A percentile compares a stretch with the other conserved stretches of the same genome.
These are phyloP conservation scores for Sphagnum magellanicum DNA, from an alignment of 228 moss, liverwort and hornwort species.

Conservation along the genomic window DNA sequence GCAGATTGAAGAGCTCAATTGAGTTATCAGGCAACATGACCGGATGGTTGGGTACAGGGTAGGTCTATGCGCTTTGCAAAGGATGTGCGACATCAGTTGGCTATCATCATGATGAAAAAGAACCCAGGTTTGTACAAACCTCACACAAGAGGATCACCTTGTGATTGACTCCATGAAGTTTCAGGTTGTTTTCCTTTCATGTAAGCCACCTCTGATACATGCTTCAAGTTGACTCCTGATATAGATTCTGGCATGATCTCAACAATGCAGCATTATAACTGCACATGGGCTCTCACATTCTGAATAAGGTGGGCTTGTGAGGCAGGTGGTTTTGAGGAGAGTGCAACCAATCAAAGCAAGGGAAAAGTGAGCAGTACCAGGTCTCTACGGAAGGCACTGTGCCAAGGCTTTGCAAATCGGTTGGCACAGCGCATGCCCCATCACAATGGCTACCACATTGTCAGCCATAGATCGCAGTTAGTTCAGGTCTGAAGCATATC, in stretches of 20 bases:
- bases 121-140: conserved; percentile 25
- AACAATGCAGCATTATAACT: neutral
- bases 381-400: conserved; percentile 74
- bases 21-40: too few species aligned
- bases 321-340: conserved; percentile 1
- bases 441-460: conserved; percentile 83
- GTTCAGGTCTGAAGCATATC: conserved; percentile 43
- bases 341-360: conserved; percentile 15
- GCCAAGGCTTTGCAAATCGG: conserved; percentile 81
- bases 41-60: conserved; percentile 22
- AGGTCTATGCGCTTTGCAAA: conserved; percentile 90
- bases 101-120: conserved; percentile 54
- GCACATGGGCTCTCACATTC: neutral
- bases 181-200: neutral
- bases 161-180: neutral
- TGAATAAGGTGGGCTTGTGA: neutral
- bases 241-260: too few species aligned
- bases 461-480: conserved; percentile 79
- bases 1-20: too few species aligned
- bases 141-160: neutral
- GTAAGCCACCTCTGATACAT: neutral
- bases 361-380: conserved; percentile 52
- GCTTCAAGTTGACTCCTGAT: neutral
- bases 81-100: conserved; percentile 85
- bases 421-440: conserved; percentile 82